These are phyloP conservation scores for Fraxinus baroniana DNA, from an alignment of 305 asterid species.

Conservation along the genomic window DNA sequence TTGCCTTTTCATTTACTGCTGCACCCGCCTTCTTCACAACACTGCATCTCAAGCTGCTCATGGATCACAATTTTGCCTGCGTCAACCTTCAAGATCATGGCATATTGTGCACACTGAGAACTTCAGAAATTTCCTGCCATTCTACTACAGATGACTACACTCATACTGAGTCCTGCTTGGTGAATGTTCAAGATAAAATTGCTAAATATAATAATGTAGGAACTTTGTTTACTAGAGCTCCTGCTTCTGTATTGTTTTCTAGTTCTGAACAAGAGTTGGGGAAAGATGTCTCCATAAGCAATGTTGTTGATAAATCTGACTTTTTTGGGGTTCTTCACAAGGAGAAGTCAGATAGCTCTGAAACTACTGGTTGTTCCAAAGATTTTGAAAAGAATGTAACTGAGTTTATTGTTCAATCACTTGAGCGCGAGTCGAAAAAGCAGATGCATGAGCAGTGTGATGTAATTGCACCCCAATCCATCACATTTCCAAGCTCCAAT, in stretches of 20 bases:
- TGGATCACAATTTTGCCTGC: constrained; percentile 55
- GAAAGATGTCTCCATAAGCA: constrained; percentile 27
- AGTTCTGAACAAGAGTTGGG: constrained; percentile 29
- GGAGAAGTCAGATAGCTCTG: constrained; percentile 21
- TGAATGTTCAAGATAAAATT: constrained; percentile 27
- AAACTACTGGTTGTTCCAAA: constrained; percentile 16
- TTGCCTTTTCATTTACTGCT: constrained; percentile 58
- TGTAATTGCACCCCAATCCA: constrained; percentile 27
- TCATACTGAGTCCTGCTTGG: constrained; percentile 30
- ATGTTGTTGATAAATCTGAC: constrained; percentile 24
- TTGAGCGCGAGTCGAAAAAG: constrained; percentile 23
- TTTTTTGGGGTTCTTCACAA: constrained; percentile 30
- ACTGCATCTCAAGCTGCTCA: constrained; percentile 70
- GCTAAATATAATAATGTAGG: constrained; percentile 20
- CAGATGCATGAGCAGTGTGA: constrained; percentile 32
- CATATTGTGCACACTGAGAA: constrained; percentile 27
- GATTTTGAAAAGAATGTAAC: constrained; percentile 24
- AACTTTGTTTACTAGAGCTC: constrained; percentile 26
- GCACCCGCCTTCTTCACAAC: constrained; percentile 65
- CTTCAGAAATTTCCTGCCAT: constrained; percentile 35
- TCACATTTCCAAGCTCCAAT: constrained; percentile 34
- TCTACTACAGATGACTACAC: constrained; percentile 33
- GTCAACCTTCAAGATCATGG: constrained; percentile 49
- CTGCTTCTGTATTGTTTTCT: constrained; percentile 27
- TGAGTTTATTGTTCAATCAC: constrained; percentile 28